phyloP scores from a whole-genome alignment of 345 rosid genomes.

The Atalantia buxifolia region DNA sequence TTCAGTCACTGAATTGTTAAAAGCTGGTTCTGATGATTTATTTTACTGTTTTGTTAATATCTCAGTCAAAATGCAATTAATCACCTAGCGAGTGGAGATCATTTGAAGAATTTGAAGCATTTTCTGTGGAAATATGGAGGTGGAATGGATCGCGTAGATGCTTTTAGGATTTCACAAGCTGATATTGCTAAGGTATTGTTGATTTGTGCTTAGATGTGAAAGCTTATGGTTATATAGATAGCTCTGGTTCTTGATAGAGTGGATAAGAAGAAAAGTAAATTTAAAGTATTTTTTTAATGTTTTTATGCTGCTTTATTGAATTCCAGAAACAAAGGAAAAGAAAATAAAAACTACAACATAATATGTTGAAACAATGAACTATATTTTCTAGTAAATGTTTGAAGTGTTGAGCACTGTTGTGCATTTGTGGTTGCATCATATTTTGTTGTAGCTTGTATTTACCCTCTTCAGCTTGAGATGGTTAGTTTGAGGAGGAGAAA shows the following conservation, averaged over 20 bases:
- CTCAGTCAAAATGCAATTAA: constrained; percentile 60
- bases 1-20: background rate
- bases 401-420: background rate
- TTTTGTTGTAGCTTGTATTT: background rate
- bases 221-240: background rate
- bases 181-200: constrained; percentile 59
- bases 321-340: background rate
- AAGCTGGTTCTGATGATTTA: background rate
- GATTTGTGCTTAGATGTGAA: background rate
- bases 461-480: background rate
- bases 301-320: background rate
- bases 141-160: constrained; percentile 50
- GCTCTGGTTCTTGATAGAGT: too few species aligned
- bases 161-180: constrained; percentile 50
- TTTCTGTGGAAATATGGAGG: constrained; percentile 75
- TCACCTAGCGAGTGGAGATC: constrained; percentile 65
- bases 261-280: too few species aligned
- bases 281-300: too few species aligned
- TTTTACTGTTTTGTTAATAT: background rate
- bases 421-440: background rate
- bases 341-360: background rate
- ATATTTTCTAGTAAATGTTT: background rate
- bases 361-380: background rate
- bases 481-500: background rate
- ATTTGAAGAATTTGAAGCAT: constrained; percentile 74